These are phyloP conservation scores for Choiromyces venosus DNA, from an alignment of 495 filamentous ascomycete species.

Conservation along the genomic window DNA sequence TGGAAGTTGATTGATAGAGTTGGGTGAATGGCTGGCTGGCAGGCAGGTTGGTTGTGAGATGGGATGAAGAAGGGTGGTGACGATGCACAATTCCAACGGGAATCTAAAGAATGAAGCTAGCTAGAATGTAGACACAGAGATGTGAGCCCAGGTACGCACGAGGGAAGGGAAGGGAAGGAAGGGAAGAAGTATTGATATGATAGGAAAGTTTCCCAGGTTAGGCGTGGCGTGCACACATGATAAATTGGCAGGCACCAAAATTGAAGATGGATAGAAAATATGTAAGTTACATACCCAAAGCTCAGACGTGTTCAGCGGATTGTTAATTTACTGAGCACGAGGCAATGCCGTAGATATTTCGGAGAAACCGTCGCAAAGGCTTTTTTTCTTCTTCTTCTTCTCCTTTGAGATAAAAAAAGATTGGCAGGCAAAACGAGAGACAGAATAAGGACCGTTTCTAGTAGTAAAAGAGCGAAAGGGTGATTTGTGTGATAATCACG, in stretches of 20 bases:
- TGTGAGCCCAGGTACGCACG: background rate
- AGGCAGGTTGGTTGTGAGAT: too few species aligned
- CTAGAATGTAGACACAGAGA: background rate
- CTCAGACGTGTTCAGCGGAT: background rate
- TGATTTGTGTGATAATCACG: background rate
- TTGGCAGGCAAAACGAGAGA: slow-evolving; percentile 1
- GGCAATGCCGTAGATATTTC: slow-evolving; percentile 12
- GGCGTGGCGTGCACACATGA: background rate
- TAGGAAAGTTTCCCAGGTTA: background rate
- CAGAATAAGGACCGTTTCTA: slow-evolving; percentile 1
- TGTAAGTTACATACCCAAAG: background rate
- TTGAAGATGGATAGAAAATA: background rate
- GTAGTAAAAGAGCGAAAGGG: slow-evolving; percentile 3
- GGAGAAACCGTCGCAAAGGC: slow-evolving; percentile 2
- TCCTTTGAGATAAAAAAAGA: slow-evolving; percentile 2
- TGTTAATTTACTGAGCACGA: background rate
- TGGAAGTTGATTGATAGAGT: background rate
- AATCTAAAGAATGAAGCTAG: slow-evolving; percentile 4
- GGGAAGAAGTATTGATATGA: background rate
- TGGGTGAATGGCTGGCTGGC: background rate
- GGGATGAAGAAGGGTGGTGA: background rate
- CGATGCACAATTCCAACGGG: background rate
- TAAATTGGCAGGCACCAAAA: background rate
- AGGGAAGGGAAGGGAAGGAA: background rate
- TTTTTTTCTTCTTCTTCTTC: slow-evolving; percentile 4